Conservation (phyloP, 352 stramenopile genomes). For the Aphanomyces invadans region DNA sequence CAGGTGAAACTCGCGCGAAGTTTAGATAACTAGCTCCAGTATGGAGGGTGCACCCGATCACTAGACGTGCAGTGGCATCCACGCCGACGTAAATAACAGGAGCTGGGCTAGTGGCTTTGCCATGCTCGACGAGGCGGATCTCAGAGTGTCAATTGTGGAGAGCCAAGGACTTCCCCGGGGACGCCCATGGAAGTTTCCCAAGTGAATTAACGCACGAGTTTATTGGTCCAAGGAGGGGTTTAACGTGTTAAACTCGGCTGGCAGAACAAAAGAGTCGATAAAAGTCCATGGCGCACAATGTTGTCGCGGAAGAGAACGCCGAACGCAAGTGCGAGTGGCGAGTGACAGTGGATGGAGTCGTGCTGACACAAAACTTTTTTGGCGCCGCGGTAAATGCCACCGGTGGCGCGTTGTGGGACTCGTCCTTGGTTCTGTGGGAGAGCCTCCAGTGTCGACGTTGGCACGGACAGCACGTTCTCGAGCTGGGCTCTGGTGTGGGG, state of each 20-base stretch:
- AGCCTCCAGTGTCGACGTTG: constrained; percentile 38
- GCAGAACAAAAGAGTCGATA: not conserved
- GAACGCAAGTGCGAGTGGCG: constrained; percentile 20
- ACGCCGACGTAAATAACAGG: no score
- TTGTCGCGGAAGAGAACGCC: constrained; percentile 15
- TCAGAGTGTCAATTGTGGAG: not conserved
- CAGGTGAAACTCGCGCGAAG: no score
- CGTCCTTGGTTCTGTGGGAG: constrained; percentile 60
- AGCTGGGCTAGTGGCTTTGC: no score
- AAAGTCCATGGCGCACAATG: not conserved
- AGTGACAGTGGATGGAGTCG: constrained; percentile 9
- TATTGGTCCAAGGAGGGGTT: not conserved
- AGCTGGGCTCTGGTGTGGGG: constrained; percentile 63
- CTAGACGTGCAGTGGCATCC: no score
- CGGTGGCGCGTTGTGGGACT: constrained; percentile 75
- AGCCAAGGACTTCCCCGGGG: not conserved
- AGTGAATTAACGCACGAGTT: not conserved
- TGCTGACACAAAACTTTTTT: constrained; percentile 23
- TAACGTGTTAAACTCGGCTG: not conserved
- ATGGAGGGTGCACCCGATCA: no score
- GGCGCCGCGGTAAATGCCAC: constrained; percentile 33
- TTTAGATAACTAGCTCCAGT: no score
- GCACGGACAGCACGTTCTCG: constrained; percentile 41
- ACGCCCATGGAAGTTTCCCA: not conserved
- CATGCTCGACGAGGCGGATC: not conserved